Conservation (phyloP, 2,329 filamentous ascomycete genomes). For the Paecilomyces niveus region DNA sequence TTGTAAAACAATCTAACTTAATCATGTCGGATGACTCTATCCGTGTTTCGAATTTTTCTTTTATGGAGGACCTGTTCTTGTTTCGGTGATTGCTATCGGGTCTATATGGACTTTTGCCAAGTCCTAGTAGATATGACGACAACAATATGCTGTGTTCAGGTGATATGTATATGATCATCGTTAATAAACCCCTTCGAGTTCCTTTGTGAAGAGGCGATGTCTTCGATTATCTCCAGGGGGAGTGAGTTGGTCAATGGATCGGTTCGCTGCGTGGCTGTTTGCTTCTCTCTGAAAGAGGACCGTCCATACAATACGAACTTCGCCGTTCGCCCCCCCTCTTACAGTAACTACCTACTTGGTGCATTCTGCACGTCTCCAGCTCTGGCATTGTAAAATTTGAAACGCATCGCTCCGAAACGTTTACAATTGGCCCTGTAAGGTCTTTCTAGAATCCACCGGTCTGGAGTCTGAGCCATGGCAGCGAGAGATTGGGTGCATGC, state of each 20-base stretch:
- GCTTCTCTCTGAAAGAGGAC: not conserved
- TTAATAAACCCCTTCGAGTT: not conserved
- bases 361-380: not conserved
- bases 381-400: not conserved
- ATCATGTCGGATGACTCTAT: not conserved
- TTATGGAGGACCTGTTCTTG: not conserved
- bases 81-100: not conserved
- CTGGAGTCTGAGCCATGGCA: not conserved
- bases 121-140: not conserved
- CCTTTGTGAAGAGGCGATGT: not conserved
- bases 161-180: not conserved
- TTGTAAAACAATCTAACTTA: not conserved
- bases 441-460: not conserved
- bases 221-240: not conserved
- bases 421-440: not conserved
- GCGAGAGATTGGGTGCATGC: slow-evolving; percentile 10
- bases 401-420: not conserved
- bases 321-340: not conserved
- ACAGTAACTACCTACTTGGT: not conserved
- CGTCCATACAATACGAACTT: not conserved
- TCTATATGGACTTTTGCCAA: not conserved
- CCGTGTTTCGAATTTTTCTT: not conserved
- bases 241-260: not conserved
- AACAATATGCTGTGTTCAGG: not conserved
- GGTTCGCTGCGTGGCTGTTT: not conserved